Percentiles rank a stretch among this genome's conserved stretches.
These are phyloP conservation scores for Saccharum officinarum DNA, from an alignment of 176 grass and related monocot genomes.

Conservation along the genomic window DNA sequence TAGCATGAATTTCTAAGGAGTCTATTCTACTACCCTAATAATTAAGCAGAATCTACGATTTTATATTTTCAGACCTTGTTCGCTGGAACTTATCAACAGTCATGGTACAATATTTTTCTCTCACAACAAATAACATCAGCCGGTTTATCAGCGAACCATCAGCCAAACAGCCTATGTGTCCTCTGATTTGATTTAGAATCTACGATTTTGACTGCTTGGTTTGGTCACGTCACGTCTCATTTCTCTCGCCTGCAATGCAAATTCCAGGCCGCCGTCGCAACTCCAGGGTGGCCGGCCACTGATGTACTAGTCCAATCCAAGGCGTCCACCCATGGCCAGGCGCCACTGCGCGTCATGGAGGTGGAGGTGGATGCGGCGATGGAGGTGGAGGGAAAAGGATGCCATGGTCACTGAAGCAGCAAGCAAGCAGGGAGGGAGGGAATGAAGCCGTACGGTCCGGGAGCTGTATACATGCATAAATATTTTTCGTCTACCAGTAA, in stretches of 20 bases:
- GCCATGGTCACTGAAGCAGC: background rate
- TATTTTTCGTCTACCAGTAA: background rate
- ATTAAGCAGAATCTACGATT: too few relatives aligned
- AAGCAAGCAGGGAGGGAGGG: background rate
- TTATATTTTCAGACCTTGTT: too few relatives aligned
- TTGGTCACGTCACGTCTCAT: background rate
- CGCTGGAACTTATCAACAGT: too few relatives aligned
- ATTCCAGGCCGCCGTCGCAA: background rate
- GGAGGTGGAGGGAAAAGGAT: slow-evolving; percentile 17
- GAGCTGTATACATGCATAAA: slow-evolving; percentile 20
- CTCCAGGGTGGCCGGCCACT: background rate
- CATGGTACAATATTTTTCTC: too few relatives aligned
- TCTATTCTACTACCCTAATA: too few relatives aligned
- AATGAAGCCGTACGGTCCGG: slow-evolving; percentile 45
- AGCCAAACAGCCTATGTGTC: too few relatives aligned
- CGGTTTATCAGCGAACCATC: too few relatives aligned
- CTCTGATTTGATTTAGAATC: too few relatives aligned
- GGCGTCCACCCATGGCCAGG: background rate
- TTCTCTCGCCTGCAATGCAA: background rate
- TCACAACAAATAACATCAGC: too few relatives aligned
- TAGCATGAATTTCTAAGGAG: too few relatives aligned
- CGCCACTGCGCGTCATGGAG: background rate
- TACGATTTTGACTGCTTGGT: background rate
- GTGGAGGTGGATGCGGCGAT: background rate
- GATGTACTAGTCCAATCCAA: background rate